Base-by-base conservation (phyloP, 2,329 filamentous ascomycete genomes). In the Cladophialophora exuberans region DNA sequence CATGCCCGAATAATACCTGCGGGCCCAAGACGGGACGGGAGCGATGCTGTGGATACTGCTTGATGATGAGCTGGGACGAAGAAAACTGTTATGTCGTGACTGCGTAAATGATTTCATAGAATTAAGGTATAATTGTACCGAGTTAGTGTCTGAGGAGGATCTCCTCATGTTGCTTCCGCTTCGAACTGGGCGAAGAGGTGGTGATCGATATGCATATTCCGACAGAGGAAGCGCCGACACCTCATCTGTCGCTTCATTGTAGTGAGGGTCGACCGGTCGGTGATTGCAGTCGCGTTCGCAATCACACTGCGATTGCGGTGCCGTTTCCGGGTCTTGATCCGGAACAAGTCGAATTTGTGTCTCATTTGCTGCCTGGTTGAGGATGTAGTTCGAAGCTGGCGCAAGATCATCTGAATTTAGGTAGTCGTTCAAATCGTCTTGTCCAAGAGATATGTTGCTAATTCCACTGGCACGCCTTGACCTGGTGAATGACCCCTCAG, bases 1-100 rank as follows among this genome's bases (percentile, higher is more conserved):
- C 26, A 61, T 50, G 28, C 62, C 62, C 9, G 64, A 66, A 68
- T 91, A 91, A 70, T 90, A 91, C 13, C 89, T 73, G 62, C 79
- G 84, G 35, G 71, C 73, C 69, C 79, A 81, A 6, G 73, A 69
- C 1, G 79, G 38, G 77, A 70, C 18, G 59, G 62, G 38, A 77
- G 69, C 15, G 61, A 61, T 31, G 45, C 75, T 63, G 23, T 76
- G 61, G 20, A 73, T 70, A 55, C 75, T 80, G 17, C 75, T 70
- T 42, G 72, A 72, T 10, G 72, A 72, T 11, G 78, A 80, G 28
- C 73, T 51, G 11, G 62, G 61, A 20, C 62, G 56, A 53, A 56
- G 39, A 15, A 68, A 61, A 56, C 71, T 75, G 58, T 70, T 71
- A 39, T 67, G 66, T 52, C 61, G 61, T 49, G 45, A 57, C 52